phyloP scores from a whole-genome alignment of 805 yeast genomes.

The Myxozyma sirexii region DNA sequence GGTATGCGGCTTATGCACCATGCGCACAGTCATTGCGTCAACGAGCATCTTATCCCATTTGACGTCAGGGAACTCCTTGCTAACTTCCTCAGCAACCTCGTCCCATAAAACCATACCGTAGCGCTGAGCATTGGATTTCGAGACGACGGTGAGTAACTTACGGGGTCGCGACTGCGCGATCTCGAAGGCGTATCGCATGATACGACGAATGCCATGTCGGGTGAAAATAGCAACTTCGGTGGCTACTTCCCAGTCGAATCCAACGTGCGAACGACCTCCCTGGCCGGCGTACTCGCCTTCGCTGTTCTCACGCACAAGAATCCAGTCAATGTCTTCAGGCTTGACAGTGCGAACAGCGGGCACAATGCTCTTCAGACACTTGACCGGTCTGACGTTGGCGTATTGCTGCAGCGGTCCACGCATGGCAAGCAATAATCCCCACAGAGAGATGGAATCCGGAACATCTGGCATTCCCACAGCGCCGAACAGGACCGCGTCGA shows the following conservation, averaged over 20 bases:
- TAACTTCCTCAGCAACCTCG: conserved; percentile 31
- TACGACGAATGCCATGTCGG: conserved; percentile 28
- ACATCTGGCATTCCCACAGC: conserved; percentile 34
- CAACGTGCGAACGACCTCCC: conserved; percentile 34
- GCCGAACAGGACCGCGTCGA: conserved; percentile 31
- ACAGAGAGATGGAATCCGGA: conserved; percentile 31
- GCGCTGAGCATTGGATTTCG: conserved; percentile 32
- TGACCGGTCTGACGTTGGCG: conserved; percentile 33
- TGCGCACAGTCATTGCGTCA: conserved; percentile 35
- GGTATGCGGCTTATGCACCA: conserved; percentile 30
- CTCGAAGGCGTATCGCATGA: conserved; percentile 33
- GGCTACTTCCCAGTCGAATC: conserved; percentile 34
- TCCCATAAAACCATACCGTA: conserved; percentile 35
- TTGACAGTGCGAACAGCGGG: conserved; percentile 14
- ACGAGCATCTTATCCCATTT: conserved; percentile 35
- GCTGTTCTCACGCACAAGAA: conserved; percentile 29
- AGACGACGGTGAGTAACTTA: conserved; percentile 30
- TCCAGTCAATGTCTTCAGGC: conserved; percentile 24
- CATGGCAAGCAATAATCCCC: conserved; percentile 31
- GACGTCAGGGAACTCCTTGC: conserved; percentile 33
- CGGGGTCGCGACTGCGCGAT: conserved; percentile 27
- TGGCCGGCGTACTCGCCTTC: conserved; percentile 36
- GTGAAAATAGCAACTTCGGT: conserved; percentile 35
- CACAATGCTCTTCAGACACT: conserved; percentile 18
- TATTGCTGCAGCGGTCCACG: conserved; percentile 31